phyloP scores from a whole-genome alignment of 1,139 yeast species.

The Sugiyamaella paludigena region DNA sequence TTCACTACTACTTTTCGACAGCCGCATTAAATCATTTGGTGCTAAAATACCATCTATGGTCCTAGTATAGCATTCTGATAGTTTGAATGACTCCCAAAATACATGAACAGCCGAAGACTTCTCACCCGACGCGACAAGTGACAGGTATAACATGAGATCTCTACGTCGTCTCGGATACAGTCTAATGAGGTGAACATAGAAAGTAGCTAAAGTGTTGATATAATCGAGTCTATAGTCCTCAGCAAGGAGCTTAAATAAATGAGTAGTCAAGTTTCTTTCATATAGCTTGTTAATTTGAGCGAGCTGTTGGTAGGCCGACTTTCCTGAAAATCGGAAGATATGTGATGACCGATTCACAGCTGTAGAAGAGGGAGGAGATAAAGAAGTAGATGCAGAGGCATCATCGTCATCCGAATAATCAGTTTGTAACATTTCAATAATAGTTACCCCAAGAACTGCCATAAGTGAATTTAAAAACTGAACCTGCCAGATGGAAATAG shows the following conservation, averaged over 20 bases:
- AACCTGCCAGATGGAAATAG: too few species aligned
- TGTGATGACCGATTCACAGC: not conserved
- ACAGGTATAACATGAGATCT: constrained; percentile 29
- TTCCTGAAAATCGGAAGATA: not conserved
- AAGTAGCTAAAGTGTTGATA: constrained; percentile 22
- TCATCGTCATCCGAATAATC: constrained; percentile 6
- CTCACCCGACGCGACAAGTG: constrained; percentile 22
- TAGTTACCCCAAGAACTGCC: constrained; percentile 4
- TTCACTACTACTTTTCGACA: too few species aligned
- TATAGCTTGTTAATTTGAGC: constrained; percentile 10
- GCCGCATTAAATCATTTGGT: constrained; percentile 6
- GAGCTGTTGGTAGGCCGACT: not conserved
- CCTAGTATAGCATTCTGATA: constrained; percentile 16
- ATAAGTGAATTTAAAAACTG: not conserved
- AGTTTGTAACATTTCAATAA: not conserved
- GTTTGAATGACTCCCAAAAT: constrained; percentile 27
- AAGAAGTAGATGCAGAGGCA: too few species aligned
- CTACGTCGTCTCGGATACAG: constrained; percentile 28
- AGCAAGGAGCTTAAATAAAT: constrained; percentile 14
- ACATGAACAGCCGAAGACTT: constrained; percentile 26
- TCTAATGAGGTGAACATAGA: constrained; percentile 25
- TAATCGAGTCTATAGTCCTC: constrained; percentile 1
- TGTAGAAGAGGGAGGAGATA: too few species aligned
- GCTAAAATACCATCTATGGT: constrained; percentile 10
- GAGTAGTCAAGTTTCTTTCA: constrained; percentile 14